Percentiles rank a stretch among this genome's conserved stretches.
Conservation (phyloP, 345 rosid genomes). For the Gossypium australe region DNA sequence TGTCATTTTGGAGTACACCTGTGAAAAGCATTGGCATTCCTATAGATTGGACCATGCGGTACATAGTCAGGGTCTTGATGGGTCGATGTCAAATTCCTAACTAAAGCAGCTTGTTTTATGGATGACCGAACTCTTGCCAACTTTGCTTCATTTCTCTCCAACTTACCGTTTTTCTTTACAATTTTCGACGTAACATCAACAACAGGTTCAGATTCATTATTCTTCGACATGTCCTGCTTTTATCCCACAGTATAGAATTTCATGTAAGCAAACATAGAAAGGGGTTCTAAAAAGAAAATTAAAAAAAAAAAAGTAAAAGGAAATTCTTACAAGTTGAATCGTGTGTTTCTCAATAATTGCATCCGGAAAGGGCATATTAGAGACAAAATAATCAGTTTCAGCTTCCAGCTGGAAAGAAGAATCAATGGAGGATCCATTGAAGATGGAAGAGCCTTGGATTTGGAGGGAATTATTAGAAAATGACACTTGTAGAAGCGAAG, state of each 20-base stretch:
- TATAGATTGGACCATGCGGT: constrained; percentile 44
- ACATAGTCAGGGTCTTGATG: constrained; percentile 32
- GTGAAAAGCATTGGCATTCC: constrained; percentile 46
- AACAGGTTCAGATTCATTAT: background rate
- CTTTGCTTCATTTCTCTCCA: constrained; percentile 34
- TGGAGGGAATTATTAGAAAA: background rate
- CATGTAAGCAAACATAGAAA: background rate
- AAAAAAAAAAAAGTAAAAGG: background rate
- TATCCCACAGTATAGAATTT: no score
- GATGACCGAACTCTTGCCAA: constrained; percentile 43
- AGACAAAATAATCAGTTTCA: background rate
- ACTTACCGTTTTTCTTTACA: constrained; percentile 5
- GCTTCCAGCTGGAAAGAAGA: background rate
- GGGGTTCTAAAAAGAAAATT: background rate
- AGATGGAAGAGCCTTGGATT: background rate
- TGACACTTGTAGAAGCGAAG: background rate
- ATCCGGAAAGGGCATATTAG: background rate
- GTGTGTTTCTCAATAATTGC: background rate
- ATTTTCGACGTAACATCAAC: background rate
- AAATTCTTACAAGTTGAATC: background rate
- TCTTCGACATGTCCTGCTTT: background rate
- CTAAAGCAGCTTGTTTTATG: constrained; percentile 36
- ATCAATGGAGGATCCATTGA: background rate
- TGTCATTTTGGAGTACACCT: background rate
- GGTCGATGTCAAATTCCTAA: constrained; percentile 8